Conservation (phyloP, 1,139 yeast genomes). For the Candida albicans region DNA sequence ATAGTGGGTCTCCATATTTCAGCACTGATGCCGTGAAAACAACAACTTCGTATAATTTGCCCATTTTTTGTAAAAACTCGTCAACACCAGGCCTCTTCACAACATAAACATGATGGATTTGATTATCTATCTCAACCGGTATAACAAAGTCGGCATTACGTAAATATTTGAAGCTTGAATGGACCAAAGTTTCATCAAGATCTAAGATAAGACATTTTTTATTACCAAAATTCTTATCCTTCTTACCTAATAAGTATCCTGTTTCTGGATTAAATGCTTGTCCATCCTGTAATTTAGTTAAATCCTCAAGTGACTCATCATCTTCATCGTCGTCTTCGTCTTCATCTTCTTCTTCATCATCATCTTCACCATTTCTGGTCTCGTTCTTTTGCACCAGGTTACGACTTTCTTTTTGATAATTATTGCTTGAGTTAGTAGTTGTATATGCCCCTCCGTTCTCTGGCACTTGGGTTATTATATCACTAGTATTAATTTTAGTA, state of each 20-base stretch:
- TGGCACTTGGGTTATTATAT: slow-evolving; percentile 14
- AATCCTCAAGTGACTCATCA: slow-evolving; percentile 45
- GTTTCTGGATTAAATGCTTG: slow-evolving; percentile 59
- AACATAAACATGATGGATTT: slow-evolving; percentile 90
- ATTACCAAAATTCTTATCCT: slow-evolving; percentile 36
- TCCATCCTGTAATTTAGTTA: slow-evolving; percentile 62
- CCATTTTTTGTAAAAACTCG: slow-evolving; percentile 80
- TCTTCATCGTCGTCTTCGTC: slow-evolving; percentile 22
- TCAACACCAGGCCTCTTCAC: slow-evolving; percentile 98
- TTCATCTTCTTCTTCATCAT: slow-evolving; percentile 16
- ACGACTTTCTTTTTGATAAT: too few relatives aligned
- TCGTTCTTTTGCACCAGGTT: too few relatives aligned
- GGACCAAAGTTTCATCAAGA: slow-evolving; percentile 94
- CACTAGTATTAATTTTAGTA: slow-evolving; percentile 4
- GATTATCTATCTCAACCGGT: slow-evolving; percentile 81
- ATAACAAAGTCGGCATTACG: slow-evolving; percentile 94
- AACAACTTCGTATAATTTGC: slow-evolving; percentile 88
- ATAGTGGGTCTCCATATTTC: slow-evolving; percentile 91
- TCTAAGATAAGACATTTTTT: slow-evolving; percentile 89
- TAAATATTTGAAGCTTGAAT: slow-evolving; percentile 88
- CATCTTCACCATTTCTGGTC: too few relatives aligned
- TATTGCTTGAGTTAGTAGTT: too few relatives aligned
- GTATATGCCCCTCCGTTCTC: slow-evolving; percentile 9
- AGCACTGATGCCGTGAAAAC: slow-evolving; percentile 96
- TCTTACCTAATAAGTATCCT: slow-evolving; percentile 62